Percentiles rank a stretch among this genome's conserved stretches.
These are phyloP conservation scores for Penicillium paneum DNA, from an alignment of 2,329 filamentous ascomycete species.

Conservation along the genomic window DNA sequence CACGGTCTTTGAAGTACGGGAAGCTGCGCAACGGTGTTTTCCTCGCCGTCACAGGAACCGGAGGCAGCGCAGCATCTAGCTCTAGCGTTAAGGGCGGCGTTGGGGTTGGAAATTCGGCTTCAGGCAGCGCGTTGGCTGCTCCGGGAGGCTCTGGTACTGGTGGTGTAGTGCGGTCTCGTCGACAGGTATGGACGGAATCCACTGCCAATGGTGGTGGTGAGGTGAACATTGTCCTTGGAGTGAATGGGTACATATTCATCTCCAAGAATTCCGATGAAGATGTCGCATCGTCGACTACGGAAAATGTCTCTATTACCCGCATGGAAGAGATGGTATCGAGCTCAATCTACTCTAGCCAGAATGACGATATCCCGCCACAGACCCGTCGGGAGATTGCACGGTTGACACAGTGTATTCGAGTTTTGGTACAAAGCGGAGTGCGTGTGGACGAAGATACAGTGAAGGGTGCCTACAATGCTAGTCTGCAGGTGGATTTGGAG, in stretches of 20 bases:
- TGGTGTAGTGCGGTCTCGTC: constrained; percentile 76
- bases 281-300: constrained; percentile 43
- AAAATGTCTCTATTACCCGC: constrained; percentile 67
- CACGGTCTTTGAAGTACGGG: constrained; percentile 85
- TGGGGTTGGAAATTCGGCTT: constrained; percentile 51
- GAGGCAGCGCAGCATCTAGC: constrained; percentile 59
- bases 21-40: constrained; percentile 94
- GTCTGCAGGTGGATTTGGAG: constrained; percentile 63
- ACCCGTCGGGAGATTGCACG: constrained; percentile 86
- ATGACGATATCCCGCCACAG: constrained; percentile 73
- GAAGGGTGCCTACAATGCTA: constrained; percentile 74
- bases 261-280: constrained; percentile 69
- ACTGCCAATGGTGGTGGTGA: constrained; percentile 50
- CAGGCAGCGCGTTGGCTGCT: constrained; percentile 49
- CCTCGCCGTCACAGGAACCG: constrained; percentile 73
- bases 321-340: constrained; percentile 83
- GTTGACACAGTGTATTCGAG: constrained; percentile 74
- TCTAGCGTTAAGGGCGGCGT: constrained; percentile 32
- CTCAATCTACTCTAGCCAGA: constrained; percentile 91
- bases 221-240: constrained; percentile 83
- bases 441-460: constrained; percentile 90
- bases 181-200: constrained; percentile 80
- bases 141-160: constrained; percentile 56
- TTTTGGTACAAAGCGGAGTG: constrained; percentile 76
- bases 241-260: constrained; percentile 97